Percentiles rank a stretch among this genome's conserved stretches.
Conservation (phyloP, 2,329 filamentous ascomycete genomes). For the Pseudocercospora fijiensis region DNA sequence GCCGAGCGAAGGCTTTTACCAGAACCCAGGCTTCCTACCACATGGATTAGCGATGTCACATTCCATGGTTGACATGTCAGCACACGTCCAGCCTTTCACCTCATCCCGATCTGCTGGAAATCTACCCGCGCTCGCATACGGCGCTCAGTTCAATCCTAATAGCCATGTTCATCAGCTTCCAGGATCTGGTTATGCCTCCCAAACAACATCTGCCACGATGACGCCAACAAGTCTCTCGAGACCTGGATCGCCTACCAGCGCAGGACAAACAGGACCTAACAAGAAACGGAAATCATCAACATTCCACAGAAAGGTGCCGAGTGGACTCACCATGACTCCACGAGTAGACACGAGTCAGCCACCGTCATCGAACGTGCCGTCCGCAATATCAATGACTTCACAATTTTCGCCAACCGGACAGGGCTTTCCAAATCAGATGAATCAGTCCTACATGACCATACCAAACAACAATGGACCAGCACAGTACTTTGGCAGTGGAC, state of each 20-base stretch:
- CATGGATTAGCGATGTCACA: conserved; percentile 40
- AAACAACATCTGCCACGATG: conserved; percentile 48
- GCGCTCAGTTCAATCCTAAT: conserved; percentile 36
- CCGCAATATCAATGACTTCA: conserved; percentile 32
- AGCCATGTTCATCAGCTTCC: conserved; percentile 39
- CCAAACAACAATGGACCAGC: conserved; percentile 32
- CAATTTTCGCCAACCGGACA: conserved; percentile 46
- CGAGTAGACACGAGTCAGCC: conserved; percentile 61
- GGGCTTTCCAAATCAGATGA: conserved; percentile 33
- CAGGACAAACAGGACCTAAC: conserved; percentile 61
- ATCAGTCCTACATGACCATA: conserved; percentile 38
- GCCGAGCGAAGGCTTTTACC: conserved; percentile 31
- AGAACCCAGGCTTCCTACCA: conserved; percentile 28
- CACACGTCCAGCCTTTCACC: conserved; percentile 49
- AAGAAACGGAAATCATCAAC: conserved; percentile 73
- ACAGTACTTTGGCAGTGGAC: conserved; percentile 35
- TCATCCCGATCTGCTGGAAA: conserved; percentile 64
- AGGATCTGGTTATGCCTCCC: conserved; percentile 35
- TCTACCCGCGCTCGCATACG: conserved; percentile 55
- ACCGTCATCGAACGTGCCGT: conserved; percentile 33
- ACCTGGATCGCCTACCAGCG: conserved; percentile 65
- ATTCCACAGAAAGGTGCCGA: conserved; percentile 62
- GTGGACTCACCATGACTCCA: conserved; percentile 73
- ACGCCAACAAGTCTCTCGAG: conserved; percentile 66
- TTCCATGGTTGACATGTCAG: conserved; percentile 41